Evolutionary conservation across 495 filamentous ascomycete species (phyloP), one percentile per base, ranked within the genome.

Genomic region (Podospora conica): DNA sequence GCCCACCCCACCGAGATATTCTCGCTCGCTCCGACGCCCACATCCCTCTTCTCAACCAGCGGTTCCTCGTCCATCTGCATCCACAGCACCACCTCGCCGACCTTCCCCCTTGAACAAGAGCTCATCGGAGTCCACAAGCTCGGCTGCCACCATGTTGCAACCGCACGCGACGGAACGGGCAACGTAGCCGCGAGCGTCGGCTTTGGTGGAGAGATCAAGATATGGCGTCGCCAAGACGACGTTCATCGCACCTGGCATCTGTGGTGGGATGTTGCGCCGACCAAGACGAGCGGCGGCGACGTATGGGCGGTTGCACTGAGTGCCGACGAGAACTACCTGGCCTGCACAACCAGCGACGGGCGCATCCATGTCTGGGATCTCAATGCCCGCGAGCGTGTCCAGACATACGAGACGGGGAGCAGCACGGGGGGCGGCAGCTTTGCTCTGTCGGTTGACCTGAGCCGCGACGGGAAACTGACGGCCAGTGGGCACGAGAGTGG

Each of bases 401-500:
- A 86, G 63, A 86, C 92, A 67, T 96, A 93, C 70, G 91, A 96
- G 76, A 97, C 96, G 0, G 96, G 96, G 54, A 69, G 64, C 3
- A 89, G 89, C 29, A 89, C 87, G 64, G 80, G 78, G 10, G 72
- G 75, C 9, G 80, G 80, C 1, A 80, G 77, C 60, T 98, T 96
- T 78, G 95, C 93, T 15, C 88, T 92, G 76, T 89, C 88, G 71
- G 86, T 98, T 62, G 94, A 96, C 74, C 74, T 97, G 59, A 82
- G 79, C 31, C 70, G 82, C 28, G 90, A 98, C 76, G 94, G 93
- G 61, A 86, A 84, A 65, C 87, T 94, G 70, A 92, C 93, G 58
- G 95, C 94, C 9, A 93, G 88, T 64, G 95, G 95, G 0, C 96
- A 98, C 76, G 87, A 96, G 75, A 96, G 91, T 74, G 95, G 95